phyloP scores from a whole-genome alignment of 331 rosid genomes.

The Rhamnella rubrinervis region DNA sequence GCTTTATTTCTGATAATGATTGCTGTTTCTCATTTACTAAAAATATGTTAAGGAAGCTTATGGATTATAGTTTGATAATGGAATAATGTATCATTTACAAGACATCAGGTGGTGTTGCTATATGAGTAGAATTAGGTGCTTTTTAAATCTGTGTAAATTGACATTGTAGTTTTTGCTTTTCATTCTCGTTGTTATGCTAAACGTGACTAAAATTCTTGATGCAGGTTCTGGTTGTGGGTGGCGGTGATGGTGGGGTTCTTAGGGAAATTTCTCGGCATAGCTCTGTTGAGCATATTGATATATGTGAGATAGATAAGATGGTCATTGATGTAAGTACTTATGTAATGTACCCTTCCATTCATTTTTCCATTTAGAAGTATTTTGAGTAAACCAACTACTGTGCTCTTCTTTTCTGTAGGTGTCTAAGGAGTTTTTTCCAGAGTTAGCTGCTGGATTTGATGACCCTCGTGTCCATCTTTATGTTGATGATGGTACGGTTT shows the following conservation, averaged over 20 bases:
- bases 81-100: too few relatives aligned
- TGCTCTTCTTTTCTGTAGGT: constrained; percentile 46
- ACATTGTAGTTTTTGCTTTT: not conserved
- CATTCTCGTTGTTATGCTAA: constrained; percentile 9
- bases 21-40: too few relatives aligned
- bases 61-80: too few relatives aligned
- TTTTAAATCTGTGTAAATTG: not conserved
- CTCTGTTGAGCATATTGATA: constrained; percentile 84
- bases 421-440: constrained; percentile 74
- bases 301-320: constrained; percentile 96
- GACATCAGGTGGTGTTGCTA: not conserved
- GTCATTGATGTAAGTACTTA: constrained; percentile 80
- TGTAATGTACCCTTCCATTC: constrained; percentile 6
- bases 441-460: constrained; percentile 85
- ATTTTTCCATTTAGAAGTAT: not conserved
- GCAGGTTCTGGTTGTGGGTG: constrained; percentile 95
- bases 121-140: not conserved
- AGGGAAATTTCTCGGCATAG: constrained; percentile 87
- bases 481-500: constrained; percentile 75
- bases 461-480: constrained; percentile 91
- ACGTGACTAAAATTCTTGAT: not conserved
- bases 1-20: not conserved
- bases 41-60: too few relatives aligned
- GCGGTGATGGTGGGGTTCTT: constrained; percentile 96
- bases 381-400: not conserved